Conservation (phyloP, 108 stramenopile genomes). For the Tribonema minus region DNA sequence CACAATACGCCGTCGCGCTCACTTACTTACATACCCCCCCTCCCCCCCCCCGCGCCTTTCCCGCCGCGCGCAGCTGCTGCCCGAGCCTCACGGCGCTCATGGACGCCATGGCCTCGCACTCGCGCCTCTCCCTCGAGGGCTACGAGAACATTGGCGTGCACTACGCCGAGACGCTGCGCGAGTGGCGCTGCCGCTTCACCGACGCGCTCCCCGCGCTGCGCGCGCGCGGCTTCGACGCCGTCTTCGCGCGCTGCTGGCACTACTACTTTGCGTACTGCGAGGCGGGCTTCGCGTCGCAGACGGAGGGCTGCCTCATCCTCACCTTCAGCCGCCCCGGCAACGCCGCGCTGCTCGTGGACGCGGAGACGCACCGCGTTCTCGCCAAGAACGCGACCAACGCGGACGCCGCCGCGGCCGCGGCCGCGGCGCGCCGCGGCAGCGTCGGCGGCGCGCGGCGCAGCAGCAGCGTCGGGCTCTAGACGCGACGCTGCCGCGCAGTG, state of each 20-base stretch:
- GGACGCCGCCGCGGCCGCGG: not conserved
- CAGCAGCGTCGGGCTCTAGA: no score
- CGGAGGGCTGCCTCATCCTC: constrained; percentile 45
- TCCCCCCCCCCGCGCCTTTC: no score
- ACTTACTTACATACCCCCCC: no score
- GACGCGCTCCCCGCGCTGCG: not conserved
- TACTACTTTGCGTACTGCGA: constrained; percentile 94
- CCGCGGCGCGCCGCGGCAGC: no score
- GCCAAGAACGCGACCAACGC: not conserved
- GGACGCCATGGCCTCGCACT: constrained; percentile 69
- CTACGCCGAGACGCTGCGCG: constrained; percentile 86
- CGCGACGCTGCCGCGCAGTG: no score
- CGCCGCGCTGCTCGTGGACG: not conserved
- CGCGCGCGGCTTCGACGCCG: constrained; percentile 83
- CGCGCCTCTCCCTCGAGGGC: constrained; percentile 72
- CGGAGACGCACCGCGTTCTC: not conserved
- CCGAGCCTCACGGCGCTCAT: constrained; percentile 80
- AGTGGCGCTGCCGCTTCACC: constrained; percentile 77
- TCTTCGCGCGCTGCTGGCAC: constrained; percentile 87
- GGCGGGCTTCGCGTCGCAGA: constrained; percentile 71
- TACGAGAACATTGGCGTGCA: constrained; percentile 86
- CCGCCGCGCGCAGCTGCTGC: constrained; percentile 57
- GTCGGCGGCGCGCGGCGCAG: no score
- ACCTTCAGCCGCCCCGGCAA: constrained; percentile 52
- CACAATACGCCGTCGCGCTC: no score